phyloP scores from a whole-genome alignment of 1,284 basidiomycete genomes.

The Irpex sp. region DNA sequence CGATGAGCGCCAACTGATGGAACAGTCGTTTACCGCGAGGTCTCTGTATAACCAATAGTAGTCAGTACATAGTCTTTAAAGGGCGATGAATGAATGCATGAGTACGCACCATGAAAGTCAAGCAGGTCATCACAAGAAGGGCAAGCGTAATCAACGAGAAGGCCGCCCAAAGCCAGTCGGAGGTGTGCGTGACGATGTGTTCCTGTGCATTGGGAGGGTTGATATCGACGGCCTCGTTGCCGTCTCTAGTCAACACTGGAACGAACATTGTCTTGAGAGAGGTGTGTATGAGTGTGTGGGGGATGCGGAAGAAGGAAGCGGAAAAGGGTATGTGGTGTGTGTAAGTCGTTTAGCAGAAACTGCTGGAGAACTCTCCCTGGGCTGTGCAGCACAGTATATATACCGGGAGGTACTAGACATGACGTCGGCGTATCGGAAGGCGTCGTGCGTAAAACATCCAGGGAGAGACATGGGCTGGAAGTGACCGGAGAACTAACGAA shows the following conservation, averaged over 20 bases:
- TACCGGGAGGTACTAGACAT: too few species aligned
- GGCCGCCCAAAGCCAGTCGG: conserved; percentile 23
- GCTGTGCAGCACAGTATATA: too few species aligned
- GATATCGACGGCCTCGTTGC: conserved; percentile 13
- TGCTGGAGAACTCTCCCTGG: too few species aligned
- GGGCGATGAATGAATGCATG: background rate
- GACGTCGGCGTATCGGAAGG: too few species aligned
- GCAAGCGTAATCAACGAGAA: conserved; percentile 18
- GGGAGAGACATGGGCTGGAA: too few species aligned
- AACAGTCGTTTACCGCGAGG: conserved; percentile 21
- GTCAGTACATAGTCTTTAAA: background rate
- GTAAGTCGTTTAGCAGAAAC: too few species aligned
- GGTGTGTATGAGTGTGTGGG: too few species aligned
- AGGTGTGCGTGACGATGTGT: conserved; percentile 18
- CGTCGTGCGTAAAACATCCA: too few species aligned
- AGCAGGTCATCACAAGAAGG: conserved; percentile 9
- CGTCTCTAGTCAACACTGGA: conserved; percentile 4
- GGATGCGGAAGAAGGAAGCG: too few species aligned
- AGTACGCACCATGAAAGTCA: conserved; percentile 17
- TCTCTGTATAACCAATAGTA: conserved; percentile 10
- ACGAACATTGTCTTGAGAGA: conserved; percentile 6
- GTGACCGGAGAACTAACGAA: too few species aligned
- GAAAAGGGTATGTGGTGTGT: too few species aligned
- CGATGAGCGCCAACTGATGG: conserved; percentile 22
- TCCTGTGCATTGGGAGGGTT: conserved; percentile 17